Conservation (phyloP, 164 flowering plant species). For the Macadamia integrifolia region DNA sequence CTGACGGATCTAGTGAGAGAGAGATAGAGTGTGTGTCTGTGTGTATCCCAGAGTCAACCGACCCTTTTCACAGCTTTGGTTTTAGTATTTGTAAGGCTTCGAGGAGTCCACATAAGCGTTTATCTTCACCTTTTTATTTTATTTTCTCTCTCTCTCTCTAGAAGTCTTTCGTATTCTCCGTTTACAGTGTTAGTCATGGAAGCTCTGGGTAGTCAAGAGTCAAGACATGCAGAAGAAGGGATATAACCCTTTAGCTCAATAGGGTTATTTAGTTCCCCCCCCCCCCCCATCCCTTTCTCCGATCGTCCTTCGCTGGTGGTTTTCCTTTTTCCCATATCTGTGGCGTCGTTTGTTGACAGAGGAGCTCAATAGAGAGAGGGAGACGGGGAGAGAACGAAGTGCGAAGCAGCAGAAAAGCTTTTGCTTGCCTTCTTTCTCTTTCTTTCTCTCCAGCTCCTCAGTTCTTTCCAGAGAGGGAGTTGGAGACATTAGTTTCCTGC, state of each 20-base stretch:
- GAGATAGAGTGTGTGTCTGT: too few species aligned
- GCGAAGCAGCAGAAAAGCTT: constrained; percentile 25
- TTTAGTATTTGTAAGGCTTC: constrained; percentile 65
- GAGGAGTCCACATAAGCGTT: constrained; percentile 58
- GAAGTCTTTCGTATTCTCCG: constrained; percentile 13
- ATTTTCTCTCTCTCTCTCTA: constrained; percentile 8
- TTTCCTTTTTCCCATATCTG: not conserved
- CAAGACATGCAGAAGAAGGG: constrained; percentile 41
- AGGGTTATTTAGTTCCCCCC: not conserved
- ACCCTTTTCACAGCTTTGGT: constrained; percentile 20
- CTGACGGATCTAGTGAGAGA: too few species aligned
- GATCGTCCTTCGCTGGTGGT: too few species aligned
- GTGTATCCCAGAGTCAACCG: not conserved
- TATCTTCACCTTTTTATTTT: constrained; percentile 29
- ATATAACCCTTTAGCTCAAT: constrained; percentile 4
- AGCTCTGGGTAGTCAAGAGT: constrained; percentile 19
- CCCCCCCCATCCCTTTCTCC: too few species aligned
- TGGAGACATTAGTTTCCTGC: constrained; percentile 51
- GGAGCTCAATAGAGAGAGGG: constrained; percentile 14
- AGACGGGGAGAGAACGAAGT: constrained; percentile 59
- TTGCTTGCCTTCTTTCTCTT: constrained; percentile 61
- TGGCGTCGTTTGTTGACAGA: not conserved
- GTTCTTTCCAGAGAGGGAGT: constrained; percentile 41
- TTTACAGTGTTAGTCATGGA: constrained; percentile 4
- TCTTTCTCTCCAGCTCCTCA: constrained; percentile 41